Conservation (phyloP, 306 rosid species). For the Cucurbita pepo region DNA sequence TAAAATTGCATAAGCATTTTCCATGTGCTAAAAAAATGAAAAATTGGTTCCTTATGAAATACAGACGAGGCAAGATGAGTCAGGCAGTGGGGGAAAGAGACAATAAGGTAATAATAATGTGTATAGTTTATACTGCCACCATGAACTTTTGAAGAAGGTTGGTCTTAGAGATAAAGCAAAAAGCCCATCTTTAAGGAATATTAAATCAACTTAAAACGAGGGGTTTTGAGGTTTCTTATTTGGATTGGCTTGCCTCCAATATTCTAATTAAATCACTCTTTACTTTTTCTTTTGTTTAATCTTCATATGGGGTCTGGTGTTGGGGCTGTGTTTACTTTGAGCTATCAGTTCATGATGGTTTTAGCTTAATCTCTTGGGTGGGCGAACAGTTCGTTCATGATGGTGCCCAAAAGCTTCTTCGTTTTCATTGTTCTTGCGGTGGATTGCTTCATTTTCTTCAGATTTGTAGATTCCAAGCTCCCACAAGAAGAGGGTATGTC, state of each 20-base stretch:
- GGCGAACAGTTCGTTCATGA: slow-evolving; percentile 9
- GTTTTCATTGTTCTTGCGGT: slow-evolving; percentile 14
- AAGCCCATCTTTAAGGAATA: neutral
- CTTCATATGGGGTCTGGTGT: neutral
- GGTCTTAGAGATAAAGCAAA: neutral
- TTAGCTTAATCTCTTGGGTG: neutral
- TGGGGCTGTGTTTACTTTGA: neutral
- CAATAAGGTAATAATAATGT: neutral
- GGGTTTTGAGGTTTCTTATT: neutral
- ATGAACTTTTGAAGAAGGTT: neutral
- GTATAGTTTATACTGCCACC: neutral
- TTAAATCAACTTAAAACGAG: neutral
- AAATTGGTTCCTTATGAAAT: neutral
- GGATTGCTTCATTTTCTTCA: slow-evolving; percentile 24
- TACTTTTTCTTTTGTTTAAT: too few relatives aligned
- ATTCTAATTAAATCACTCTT: neutral
- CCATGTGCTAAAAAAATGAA: neutral
- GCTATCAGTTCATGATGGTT: neutral
- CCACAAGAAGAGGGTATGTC: slow-evolving; percentile 48
- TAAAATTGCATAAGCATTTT: neutral
- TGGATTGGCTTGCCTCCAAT: neutral
- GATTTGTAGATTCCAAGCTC: slow-evolving; percentile 29
- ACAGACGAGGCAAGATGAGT: neutral
- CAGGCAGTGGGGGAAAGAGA: neutral
- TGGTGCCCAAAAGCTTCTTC: slow-evolving; percentile 17